Evolutionary conservation across 306 rosid species (phyloP).

Genomic region (Cicer cuneatum): DNA sequence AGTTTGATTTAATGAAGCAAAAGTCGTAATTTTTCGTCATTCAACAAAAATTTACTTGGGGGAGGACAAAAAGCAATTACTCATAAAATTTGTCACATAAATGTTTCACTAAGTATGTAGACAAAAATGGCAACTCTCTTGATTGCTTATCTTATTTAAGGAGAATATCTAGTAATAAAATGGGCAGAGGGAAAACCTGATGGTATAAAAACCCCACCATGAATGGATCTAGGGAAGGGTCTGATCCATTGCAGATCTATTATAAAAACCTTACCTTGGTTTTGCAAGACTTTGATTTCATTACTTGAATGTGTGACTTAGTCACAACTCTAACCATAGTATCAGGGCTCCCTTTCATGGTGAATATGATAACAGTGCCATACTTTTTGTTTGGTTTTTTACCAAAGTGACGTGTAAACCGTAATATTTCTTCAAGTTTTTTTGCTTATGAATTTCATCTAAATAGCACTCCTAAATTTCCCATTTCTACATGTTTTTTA

Average conservation of each 20-base stretch:
- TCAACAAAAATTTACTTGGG: not conserved
- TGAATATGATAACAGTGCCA: constrained; percentile 10
- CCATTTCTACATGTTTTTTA: constrained; percentile 3
- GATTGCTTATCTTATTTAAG: constrained; percentile 11
- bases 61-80: not conserved
- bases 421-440: not conserved
- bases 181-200: not conserved
- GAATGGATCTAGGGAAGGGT: not conserved
- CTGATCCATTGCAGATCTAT: not conserved
- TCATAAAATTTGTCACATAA: constrained; percentile 17
- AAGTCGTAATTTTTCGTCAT: constrained; percentile 7
- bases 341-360: not conserved
- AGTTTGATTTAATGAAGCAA: constrained; percentile 32
- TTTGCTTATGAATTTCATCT: constrained; percentile 7
- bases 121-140: constrained; percentile 22
- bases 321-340: not conserved
- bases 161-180: constrained; percentile 16
- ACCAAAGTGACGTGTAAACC: not conserved
- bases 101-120: constrained; percentile 20
- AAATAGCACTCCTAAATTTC: constrained; percentile 22
- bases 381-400: constrained; percentile 13
- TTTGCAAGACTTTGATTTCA: not conserved
- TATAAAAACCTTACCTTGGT: not conserved
- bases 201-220: not conserved
- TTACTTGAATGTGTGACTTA: not conserved